phyloP scores from a whole-genome alignment of 345 rosid genomes.

The Aquilaria yunnanensis region DNA sequence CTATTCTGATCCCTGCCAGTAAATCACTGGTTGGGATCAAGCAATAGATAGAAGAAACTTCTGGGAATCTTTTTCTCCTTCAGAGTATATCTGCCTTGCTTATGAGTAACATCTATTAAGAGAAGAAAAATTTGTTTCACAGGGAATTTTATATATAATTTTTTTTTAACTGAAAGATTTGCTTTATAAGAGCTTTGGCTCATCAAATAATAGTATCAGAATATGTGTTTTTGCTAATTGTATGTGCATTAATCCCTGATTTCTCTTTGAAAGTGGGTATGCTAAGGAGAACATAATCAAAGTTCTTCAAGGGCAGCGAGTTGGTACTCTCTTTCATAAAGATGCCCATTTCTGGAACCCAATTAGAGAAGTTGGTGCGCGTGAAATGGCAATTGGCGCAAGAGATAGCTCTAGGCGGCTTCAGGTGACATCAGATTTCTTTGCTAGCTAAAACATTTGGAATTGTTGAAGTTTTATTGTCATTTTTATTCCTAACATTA shows the following conservation, averaged over 20 bases:
- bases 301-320: conserved; percentile 79
- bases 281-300: conserved; percentile 64
- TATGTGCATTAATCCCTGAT: neutral
- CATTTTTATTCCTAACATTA: conserved; percentile 9
- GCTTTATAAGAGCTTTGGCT: too few species aligned
- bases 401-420: conserved; percentile 88
- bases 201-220: too few species aligned
- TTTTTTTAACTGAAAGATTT: too few species aligned
- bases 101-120: too few species aligned
- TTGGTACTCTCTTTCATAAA: conserved; percentile 93
- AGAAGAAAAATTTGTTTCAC: too few species aligned
- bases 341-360: conserved; percentile 77
- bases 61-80: too few species aligned
- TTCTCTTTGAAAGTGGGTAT: conserved; percentile 58
- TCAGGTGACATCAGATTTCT: conserved; percentile 49
- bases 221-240: too few species aligned
- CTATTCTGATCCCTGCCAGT: too few species aligned
- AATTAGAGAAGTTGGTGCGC: conserved; percentile 46
- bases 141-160: too few species aligned
- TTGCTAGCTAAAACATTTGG: conserved; percentile 1
- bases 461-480: conserved; percentile 3
- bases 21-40: too few species aligned
- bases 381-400: conserved; percentile 91
- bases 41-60: too few species aligned
- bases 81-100: too few species aligned